A percentile compares a stretch with the other conserved stretches of the same genome.
phyloP scores from a whole-genome alignment of 2,329 filamentous ascomycete species.

The Hypoxylon sp. region DNA sequence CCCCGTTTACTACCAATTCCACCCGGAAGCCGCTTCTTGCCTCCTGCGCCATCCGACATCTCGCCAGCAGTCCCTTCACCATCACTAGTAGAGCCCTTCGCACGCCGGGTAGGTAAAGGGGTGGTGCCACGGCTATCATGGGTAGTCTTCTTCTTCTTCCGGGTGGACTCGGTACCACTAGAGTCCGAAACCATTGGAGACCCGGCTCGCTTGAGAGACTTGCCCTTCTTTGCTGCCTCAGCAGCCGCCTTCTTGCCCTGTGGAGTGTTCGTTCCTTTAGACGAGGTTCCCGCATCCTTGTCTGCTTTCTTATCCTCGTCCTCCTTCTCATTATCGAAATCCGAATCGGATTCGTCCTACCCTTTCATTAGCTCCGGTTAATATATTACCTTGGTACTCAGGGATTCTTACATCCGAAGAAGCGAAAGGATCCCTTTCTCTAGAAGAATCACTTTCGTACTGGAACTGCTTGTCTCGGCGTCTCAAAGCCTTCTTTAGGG shows the following conservation, averaged over 20 bases:
- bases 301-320: slow-evolving; percentile 73
- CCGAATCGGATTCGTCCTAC: slow-evolving; percentile 58
- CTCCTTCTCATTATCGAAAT: slow-evolving; percentile 68
- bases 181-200: slow-evolving; percentile 92
- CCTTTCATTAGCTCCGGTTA: slow-evolving; percentile 44
- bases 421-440: slow-evolving; percentile 67
- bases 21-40: slow-evolving; percentile 66
- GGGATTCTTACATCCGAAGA: slow-evolving; percentile 60
- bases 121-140: slow-evolving; percentile 69
- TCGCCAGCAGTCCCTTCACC: slow-evolving; percentile 79
- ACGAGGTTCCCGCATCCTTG: slow-evolving; percentile 71
- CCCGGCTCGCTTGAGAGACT: slow-evolving; percentile 83
- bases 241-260: slow-evolving; percentile 64
- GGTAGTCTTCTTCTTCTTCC: slow-evolving; percentile 79
- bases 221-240: slow-evolving; percentile 68
- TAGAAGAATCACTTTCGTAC: slow-evolving; percentile 79
- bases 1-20: slow-evolving; percentile 64
- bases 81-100: slow-evolving; percentile 76
- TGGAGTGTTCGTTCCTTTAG: slow-evolving; percentile 77
- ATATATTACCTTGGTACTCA: slow-evolving; percentile 27
- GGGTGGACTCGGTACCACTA: slow-evolving; percentile 89
- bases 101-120: slow-evolving; percentile 65
- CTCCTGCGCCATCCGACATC: slow-evolving; percentile 71
- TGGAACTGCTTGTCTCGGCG: slow-evolving; percentile 90
- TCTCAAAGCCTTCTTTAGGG: slow-evolving; percentile 83